Base-by-base conservation (phyloP, 2,329 filamentous ascomycete species). In the Colletotrichum sp. region DNA sequence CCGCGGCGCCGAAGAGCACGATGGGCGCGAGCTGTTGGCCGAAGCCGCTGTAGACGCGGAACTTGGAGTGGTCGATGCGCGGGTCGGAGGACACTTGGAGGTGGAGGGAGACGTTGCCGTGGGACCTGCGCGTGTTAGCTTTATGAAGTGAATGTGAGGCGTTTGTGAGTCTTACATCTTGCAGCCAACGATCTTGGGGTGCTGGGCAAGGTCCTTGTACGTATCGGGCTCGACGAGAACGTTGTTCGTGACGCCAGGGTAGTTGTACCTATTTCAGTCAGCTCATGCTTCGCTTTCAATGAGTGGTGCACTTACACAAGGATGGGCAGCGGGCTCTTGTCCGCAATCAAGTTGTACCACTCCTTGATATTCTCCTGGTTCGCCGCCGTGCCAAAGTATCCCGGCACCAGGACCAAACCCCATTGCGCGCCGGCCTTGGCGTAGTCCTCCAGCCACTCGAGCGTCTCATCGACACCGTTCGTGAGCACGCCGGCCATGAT, bases 21-120 rank as follows among this genome's bases (percentile, higher is more conserved):
- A 93, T 90, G 1, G 92, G 92, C 0, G 92, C 89, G 12, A 94
- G 88, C 82, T 94, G 92, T 80, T 93, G 92, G 6, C 92, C 93
- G 15, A 94, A 88, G 5, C 92, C 92, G 26, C 90, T 92, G 86
- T 90, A 94, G 28, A 93, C 90, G 76, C 88, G 88, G 85, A 94
- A 94, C 68, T 90, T 85, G 26, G 86, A 82, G 80, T 92, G 90
- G 82, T 93, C 88, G 81, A 93, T 93, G 57, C 86, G 84, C 1
- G 92, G 92, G 77, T 90, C 89, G 2, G 90, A 87, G 8, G 90
- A 91, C 34, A 94, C 90, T 80, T 93, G 90, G 18, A 91, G 87
- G 82, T 93, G 92, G 79, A 90, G 88, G 34, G 91, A 92, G 66
- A 94, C 89, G 80, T 93, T 90, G 63, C 91, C 92, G 80, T 94